These are phyloP conservation scores for Dothideomycetidae sp. DNA, from an alignment of 2,329 filamentous ascomycete species.

Conservation along the genomic window DNA sequence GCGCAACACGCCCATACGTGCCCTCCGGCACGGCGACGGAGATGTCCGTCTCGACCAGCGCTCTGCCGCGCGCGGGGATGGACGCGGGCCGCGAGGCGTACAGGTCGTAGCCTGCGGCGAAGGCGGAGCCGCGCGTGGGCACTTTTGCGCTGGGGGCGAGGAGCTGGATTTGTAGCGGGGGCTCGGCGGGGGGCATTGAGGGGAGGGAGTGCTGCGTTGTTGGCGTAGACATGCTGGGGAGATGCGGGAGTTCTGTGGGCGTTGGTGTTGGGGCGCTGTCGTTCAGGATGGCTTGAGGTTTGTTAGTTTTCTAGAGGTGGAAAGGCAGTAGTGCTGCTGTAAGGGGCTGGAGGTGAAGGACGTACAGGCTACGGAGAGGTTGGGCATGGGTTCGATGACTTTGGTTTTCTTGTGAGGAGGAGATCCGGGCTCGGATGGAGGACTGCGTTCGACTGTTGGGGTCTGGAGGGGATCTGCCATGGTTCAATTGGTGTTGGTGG, in stretches of 20 bases:
- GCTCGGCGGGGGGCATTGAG: slow-evolving; percentile 25
- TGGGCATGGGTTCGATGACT: slow-evolving; percentile 35
- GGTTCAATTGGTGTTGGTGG: too few relatives aligned
- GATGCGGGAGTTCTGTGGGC: slow-evolving; percentile 13
- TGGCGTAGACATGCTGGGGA: slow-evolving; percentile 13
- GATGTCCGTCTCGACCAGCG: slow-evolving; percentile 78
- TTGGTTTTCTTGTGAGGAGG: slow-evolving; percentile 72
- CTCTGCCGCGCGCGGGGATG: slow-evolving; percentile 72
- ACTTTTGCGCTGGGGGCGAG: slow-evolving; percentile 64
- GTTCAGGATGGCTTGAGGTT: slow-evolving; percentile 23
- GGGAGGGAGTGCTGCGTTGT: slow-evolving; percentile 15
- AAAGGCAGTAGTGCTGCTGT: slow-evolving; percentile 4
- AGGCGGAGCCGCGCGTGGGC: slow-evolving; percentile 77
- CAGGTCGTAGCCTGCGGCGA: slow-evolving; percentile 86
- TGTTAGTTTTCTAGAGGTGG: slow-evolving; percentile 6
- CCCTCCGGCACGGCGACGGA: slow-evolving; percentile 79
- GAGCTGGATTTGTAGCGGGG: slow-evolving; percentile 75
- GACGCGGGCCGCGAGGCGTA: slow-evolving; percentile 59
- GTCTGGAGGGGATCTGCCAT: slow-evolving; percentile 22
- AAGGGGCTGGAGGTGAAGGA: slow-evolving; percentile 1
- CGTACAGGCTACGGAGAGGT: slow-evolving; percentile 24
- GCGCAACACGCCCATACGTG: slow-evolving; percentile 83
- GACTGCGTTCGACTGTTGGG: slow-evolving; percentile 25
- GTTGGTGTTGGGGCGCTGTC: slow-evolving; percentile 22
- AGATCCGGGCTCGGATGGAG: slow-evolving; percentile 51